A percentile compares a stretch with the other conserved stretches of the same genome.
Conservation (phyloP, 345 rosid genomes). For the Eutrema yunnanense region DNA sequence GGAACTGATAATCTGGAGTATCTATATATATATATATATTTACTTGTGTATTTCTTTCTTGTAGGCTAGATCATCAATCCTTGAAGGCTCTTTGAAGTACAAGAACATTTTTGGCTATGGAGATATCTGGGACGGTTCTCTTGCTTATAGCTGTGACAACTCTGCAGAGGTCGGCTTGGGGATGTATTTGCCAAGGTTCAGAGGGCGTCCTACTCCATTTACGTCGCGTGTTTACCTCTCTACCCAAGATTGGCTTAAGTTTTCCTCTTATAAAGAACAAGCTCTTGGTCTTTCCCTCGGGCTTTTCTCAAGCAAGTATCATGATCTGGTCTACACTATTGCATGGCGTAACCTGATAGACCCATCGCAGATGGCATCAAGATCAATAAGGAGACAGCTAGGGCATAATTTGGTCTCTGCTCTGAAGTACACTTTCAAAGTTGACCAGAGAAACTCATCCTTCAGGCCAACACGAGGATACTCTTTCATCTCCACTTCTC, state of each 20-base stretch:
- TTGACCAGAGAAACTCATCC: slow-evolving; percentile 72
- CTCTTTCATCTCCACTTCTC: slow-evolving; percentile 71
- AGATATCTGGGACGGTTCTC: slow-evolving; percentile 84
- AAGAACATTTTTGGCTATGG: slow-evolving; percentile 86
- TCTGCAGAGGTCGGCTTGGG: slow-evolving; percentile 80
- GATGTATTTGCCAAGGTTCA: slow-evolving; percentile 75
- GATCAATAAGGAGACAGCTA: slow-evolving; percentile 74
- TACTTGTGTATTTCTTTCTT: slow-evolving; percentile 2
- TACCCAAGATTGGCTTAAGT: slow-evolving; percentile 82
- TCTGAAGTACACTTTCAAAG: slow-evolving; percentile 65
- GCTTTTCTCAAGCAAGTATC: slow-evolving; percentile 51
- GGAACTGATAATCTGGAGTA: background rate
- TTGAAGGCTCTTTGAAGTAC: slow-evolving; percentile 76
- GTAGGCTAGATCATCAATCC: slow-evolving; percentile 78
- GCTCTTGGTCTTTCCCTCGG: slow-evolving; percentile 79
- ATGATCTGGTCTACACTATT: slow-evolving; percentile 65
- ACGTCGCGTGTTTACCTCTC: slow-evolving; percentile 57
- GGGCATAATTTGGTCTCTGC: slow-evolving; percentile 78
- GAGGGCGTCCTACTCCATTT: slow-evolving; percentile 56
- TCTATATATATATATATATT: background rate
- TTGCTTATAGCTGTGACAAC: slow-evolving; percentile 73
- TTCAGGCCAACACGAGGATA: slow-evolving; percentile 79
- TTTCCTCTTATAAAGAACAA: slow-evolving; percentile 77
- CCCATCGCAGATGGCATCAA: slow-evolving; percentile 69
- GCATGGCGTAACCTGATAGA: slow-evolving; percentile 80